These are phyloP conservation scores for Arabis alpina DNA, from an alignment of 345 rosid species.

Conservation along the genomic window DNA sequence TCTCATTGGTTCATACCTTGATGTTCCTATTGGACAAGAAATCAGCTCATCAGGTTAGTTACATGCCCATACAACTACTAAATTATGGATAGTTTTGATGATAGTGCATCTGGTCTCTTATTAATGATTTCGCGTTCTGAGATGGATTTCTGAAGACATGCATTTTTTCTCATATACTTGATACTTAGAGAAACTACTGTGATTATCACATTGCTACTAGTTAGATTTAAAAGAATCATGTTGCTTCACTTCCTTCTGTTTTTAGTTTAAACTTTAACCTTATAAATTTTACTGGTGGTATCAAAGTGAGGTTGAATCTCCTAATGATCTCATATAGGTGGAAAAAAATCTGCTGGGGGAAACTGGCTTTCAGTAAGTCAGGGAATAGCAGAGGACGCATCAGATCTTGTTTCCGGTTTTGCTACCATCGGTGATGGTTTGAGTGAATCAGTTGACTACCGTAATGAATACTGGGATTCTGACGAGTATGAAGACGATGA, in stretches of 20 bases:
- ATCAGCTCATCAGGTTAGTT: slow-evolving; percentile 83
- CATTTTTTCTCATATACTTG: neutral
- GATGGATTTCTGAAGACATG: neutral
- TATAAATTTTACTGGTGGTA: slow-evolving; percentile 17
- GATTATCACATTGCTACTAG: neutral
- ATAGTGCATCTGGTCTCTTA: slow-evolving; percentile 7
- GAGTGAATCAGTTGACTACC: slow-evolving; percentile 90
- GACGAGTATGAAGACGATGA: slow-evolving; percentile 99
- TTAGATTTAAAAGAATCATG: slow-evolving; percentile 10
- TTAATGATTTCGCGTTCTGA: neutral
- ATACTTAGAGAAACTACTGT: neutral
- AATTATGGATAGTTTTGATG: slow-evolving; percentile 6
- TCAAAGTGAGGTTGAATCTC: slow-evolving; percentile 27
- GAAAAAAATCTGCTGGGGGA: slow-evolving; percentile 80
- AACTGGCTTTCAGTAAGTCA: slow-evolving; percentile 98
- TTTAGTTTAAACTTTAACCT: slow-evolving; percentile 1
- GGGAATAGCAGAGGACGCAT: slow-evolving; percentile 95
- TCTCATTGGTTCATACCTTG: slow-evolving; percentile 84
- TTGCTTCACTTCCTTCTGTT: slow-evolving; percentile 20
- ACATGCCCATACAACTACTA: neutral
- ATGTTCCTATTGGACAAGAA: slow-evolving; percentile 96
- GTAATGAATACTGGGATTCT: slow-evolving; percentile 97
- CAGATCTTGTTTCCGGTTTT: slow-evolving; percentile 97
- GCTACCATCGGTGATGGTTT: slow-evolving; percentile 97
- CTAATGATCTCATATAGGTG: slow-evolving; percentile 53